A percentile compares a stretch with the other conserved stretches of the same genome.
These are phyloP conservation scores for Pholiota adiposa DNA, from an alignment of 1,284 basidiomycete genomes.

Conservation along the genomic window DNA sequence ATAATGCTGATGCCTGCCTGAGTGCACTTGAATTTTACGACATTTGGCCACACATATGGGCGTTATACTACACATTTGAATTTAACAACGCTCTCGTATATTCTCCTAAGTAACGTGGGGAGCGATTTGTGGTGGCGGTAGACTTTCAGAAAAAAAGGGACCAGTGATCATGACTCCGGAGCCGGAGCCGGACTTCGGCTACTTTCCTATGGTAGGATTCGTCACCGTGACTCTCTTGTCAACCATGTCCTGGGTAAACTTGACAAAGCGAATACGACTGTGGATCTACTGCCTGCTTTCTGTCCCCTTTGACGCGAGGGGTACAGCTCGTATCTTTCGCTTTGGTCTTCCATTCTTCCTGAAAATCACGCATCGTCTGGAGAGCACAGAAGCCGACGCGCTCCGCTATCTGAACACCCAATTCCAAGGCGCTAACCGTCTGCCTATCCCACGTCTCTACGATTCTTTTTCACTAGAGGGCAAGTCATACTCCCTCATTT, in stretches of 20 bases:
- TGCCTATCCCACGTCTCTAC: neutral
- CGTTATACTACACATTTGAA: too few relatives aligned
- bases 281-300: neutral
- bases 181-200: too few relatives aligned
- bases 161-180: too few relatives aligned
- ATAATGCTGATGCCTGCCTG: too few relatives aligned
- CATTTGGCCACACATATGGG: too few relatives aligned
- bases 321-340: neutral
- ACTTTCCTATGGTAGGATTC: too few relatives aligned
- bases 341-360: neutral
- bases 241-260: neutral
- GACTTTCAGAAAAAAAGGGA: too few relatives aligned
- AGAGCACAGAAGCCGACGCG: neutral
- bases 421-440: neutral
- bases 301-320: neutral
- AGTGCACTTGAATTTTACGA: too few relatives aligned
- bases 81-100: too few relatives aligned
- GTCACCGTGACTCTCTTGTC: too few relatives aligned
- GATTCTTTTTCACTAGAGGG: neutral
- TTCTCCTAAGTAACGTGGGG: too few relatives aligned
- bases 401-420: neutral
- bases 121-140: too few relatives aligned
- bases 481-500: neutral
- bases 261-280: neutral
- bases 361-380: neutral